Conservation (phyloP, 1,139 yeast species). For the Lodderomyces theae region DNA sequence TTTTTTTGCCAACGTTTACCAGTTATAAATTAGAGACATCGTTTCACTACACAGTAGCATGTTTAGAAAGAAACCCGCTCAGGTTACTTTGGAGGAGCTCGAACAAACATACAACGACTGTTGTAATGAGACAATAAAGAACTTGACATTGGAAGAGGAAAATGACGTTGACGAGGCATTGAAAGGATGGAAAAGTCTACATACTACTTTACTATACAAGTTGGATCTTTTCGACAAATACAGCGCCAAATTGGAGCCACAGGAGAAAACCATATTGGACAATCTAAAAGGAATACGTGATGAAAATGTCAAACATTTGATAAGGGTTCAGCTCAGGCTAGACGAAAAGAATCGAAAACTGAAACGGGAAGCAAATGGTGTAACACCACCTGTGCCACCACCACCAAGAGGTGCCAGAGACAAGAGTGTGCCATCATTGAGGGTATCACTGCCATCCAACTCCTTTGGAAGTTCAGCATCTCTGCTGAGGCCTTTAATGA, state of each 20-base stretch:
- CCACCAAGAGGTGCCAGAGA: constrained; percentile 13
- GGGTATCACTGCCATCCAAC: constrained; percentile 13
- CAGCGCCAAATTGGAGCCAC: constrained; percentile 32
- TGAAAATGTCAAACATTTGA: constrained; percentile 48
- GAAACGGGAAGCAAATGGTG: constrained; percentile 14
- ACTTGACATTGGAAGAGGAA: constrained; percentile 56
- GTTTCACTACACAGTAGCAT: no score
- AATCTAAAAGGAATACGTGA: constrained; percentile 52
- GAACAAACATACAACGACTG: constrained; percentile 61
- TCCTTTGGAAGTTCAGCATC: constrained; percentile 5
- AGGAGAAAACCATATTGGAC: constrained; percentile 41
- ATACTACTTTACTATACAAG: constrained; percentile 56
- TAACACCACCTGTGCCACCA: constrained; percentile 16
- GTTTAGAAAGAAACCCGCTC: constrained; percentile 59
- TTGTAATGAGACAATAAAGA: constrained; percentile 56
- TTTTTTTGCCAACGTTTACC: background rate
- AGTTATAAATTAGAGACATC: background rate
- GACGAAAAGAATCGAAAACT: constrained; percentile 34
- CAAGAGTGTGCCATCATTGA: constrained; percentile 29
- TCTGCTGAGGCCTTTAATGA: constrained; percentile 28
- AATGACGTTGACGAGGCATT: constrained; percentile 53
- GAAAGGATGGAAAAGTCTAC: constrained; percentile 70
- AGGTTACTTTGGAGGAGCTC: constrained; percentile 52
- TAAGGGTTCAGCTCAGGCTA: constrained; percentile 40
- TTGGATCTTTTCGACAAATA: constrained; percentile 53